phyloP scores from a whole-genome alignment of 768 basidiomycete genomes.

The Coprinopsis sp. region DNA sequence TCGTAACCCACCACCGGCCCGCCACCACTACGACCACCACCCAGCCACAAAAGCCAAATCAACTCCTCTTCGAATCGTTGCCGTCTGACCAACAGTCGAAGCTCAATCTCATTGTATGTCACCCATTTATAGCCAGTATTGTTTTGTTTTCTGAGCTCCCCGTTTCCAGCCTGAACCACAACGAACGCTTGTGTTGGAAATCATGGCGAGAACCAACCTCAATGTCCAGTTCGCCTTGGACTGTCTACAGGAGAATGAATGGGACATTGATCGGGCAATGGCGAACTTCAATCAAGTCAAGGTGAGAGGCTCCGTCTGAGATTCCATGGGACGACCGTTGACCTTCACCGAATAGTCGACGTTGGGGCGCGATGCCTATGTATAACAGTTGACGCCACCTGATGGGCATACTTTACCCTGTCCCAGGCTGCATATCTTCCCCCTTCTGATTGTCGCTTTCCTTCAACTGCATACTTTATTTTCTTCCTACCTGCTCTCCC shows the following conservation, averaged over 20 bases:
- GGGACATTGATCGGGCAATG: slow-evolving; percentile 77
- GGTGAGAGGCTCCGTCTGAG: slow-evolving; percentile 41
- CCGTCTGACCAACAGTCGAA: slow-evolving; percentile 46
- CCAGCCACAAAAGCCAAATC: slow-evolving; percentile 8
- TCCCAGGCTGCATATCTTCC: no score
- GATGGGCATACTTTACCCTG: no score
- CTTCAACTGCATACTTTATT: no score
- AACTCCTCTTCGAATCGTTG: slow-evolving; percentile 24
- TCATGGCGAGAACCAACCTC: slow-evolving; percentile 71
- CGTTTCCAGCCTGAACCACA: slow-evolving; percentile 60
- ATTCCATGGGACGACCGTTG: slow-evolving; percentile 9
- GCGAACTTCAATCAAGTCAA: slow-evolving; percentile 87
- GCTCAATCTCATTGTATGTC: slow-evolving; percentile 54
- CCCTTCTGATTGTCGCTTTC: no score
- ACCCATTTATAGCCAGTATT: slow-evolving; percentile 8
- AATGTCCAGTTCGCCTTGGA: slow-evolving; percentile 79
- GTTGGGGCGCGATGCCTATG: slow-evolving; percentile 12
- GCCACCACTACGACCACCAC: slow-evolving; percentile 16
- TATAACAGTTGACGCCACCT: no score
- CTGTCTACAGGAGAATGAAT: slow-evolving; percentile 79
- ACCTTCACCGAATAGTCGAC: slow-evolving; percentile 16
- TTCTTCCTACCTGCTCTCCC: no score
- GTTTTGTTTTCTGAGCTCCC: slow-evolving; percentile 1
- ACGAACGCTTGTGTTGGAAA: slow-evolving; percentile 61
- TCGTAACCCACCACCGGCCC: background rate